Conservation (phyloP, 352 stramenopile species). For the Thalassiosira livingstoniorum region DNA sequence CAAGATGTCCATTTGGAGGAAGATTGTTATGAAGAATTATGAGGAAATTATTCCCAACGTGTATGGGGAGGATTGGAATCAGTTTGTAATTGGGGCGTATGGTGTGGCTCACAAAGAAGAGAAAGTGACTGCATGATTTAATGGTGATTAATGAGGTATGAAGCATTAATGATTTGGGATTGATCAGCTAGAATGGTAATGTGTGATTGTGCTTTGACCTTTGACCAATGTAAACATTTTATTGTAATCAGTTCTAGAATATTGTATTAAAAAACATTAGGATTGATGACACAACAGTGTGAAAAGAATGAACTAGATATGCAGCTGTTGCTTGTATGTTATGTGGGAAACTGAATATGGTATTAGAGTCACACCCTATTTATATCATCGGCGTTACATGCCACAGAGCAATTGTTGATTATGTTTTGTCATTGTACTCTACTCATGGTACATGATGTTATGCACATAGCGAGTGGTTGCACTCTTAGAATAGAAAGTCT, state of each 20-base stretch:
- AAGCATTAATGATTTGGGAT: background rate
- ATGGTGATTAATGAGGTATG: background rate
- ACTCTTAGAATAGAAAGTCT: too few relatives aligned
- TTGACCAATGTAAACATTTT: background rate
- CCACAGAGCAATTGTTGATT: too few relatives aligned
- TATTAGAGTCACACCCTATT: too few relatives aligned
- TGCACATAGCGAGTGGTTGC: too few relatives aligned
- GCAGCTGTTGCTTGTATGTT: too few relatives aligned
- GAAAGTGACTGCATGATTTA: slow-evolving; percentile 51
- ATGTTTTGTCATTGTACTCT: too few relatives aligned
- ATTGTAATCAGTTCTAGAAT: background rate
- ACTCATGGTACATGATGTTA: too few relatives aligned
- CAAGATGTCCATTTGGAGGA: slow-evolving; percentile 92
- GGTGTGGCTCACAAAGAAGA: slow-evolving; percentile 50
- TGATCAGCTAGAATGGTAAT: background rate
- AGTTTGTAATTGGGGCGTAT: slow-evolving; percentile 30
- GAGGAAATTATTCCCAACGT: slow-evolving; percentile 85
- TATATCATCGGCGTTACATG: too few relatives aligned
- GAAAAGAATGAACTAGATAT: too few relatives aligned
- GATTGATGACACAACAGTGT: background rate
- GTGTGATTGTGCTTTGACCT: background rate
- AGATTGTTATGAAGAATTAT: slow-evolving; percentile 89
- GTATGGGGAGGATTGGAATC: slow-evolving; percentile 82
- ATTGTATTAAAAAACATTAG: background rate
- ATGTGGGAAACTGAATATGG: too few relatives aligned